These are phyloP conservation scores for Dothistroma septosporum DNA, from an alignment of 2,329 filamentous ascomycete species.

Conservation along the genomic window DNA sequence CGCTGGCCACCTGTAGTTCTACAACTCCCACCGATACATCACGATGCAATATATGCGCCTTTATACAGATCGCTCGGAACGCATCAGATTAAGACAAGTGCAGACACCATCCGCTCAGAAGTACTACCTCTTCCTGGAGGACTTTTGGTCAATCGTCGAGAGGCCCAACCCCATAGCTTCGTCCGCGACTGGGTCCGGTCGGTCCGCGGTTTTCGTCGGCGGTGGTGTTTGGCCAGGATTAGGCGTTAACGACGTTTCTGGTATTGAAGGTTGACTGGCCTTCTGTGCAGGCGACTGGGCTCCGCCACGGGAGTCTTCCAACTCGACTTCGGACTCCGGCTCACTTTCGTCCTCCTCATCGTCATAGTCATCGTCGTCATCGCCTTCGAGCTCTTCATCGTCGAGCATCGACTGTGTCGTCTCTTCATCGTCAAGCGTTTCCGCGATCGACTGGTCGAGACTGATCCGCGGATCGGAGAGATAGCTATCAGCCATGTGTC, in stretches of 20 bases:
- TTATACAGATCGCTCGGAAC: not conserved
- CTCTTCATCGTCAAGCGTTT: constrained; percentile 18
- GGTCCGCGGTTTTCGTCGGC: not conserved
- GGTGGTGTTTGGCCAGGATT: not conserved
- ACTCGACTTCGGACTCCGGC: constrained; percentile 4
- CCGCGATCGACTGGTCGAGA: constrained; percentile 22
- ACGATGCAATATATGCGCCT: not conserved
- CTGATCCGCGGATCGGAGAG: constrained; percentile 17
- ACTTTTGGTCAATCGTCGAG: not conserved
- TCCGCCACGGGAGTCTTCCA: constrained; percentile 13
- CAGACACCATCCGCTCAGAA: not conserved
- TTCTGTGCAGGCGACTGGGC: constrained; percentile 10
- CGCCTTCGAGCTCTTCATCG: constrained; percentile 27
- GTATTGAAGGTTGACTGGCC: constrained; percentile 10
- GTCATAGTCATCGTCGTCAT: constrained; percentile 29
- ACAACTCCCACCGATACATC: not conserved
- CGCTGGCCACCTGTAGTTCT: not conserved
- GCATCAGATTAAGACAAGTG: not conserved
- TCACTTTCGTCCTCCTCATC: constrained; percentile 11
- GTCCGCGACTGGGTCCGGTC: not conserved
- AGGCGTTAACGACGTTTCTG: constrained; percentile 1
- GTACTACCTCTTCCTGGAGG: not conserved
- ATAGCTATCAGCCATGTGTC: constrained; percentile 20
- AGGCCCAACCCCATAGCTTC: not conserved
- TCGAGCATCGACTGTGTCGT: constrained; percentile 16